Evolutionary conservation across 306 rosid genomes (phyloP).

Genomic region (Rubus idaeus): DNA sequence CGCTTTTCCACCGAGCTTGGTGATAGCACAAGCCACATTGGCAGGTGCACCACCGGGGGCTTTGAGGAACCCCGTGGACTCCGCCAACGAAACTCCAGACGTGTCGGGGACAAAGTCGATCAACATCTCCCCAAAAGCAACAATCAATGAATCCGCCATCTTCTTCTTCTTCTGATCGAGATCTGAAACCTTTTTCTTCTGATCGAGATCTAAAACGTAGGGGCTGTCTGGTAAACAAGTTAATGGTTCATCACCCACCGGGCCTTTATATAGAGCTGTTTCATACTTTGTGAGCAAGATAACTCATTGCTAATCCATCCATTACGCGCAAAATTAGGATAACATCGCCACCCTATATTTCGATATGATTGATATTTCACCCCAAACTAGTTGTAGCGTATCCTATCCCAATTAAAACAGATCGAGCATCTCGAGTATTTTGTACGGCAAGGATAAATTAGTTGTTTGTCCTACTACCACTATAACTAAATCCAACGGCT

Average conservation of each 20-base stretch:
- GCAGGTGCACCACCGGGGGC: conserved; percentile 84
- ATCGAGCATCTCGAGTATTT: background rate
- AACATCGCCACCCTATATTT: background rate
- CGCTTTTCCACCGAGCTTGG: conserved; percentile 62
- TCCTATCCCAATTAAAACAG: background rate
- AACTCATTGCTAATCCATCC: background rate
- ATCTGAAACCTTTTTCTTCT: background rate
- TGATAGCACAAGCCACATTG: conserved; percentile 68
- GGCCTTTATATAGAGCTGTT: conserved; percentile 17
- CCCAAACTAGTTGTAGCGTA: background rate
- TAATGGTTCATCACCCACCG: background rate
- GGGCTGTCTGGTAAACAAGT: background rate
- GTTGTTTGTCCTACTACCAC: background rate
- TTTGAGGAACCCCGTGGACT: conserved; percentile 54
- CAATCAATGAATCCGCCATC: conserved; percentile 43
- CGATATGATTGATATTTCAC: background rate
- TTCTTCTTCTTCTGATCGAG: background rate
- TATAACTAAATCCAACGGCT: conserved; percentile 1
- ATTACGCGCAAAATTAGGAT: background rate
- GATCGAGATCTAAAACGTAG: conserved; percentile 3
- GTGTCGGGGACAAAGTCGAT: conserved; percentile 66
- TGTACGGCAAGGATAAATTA: background rate
- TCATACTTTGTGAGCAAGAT: conserved; percentile 8
- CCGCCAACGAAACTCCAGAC: conserved; percentile 64
- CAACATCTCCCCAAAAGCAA: conserved; percentile 70